phyloP scores from a whole-genome alignment of 805 yeast genomes.

The Sugiyamaella smithiae region DNA sequence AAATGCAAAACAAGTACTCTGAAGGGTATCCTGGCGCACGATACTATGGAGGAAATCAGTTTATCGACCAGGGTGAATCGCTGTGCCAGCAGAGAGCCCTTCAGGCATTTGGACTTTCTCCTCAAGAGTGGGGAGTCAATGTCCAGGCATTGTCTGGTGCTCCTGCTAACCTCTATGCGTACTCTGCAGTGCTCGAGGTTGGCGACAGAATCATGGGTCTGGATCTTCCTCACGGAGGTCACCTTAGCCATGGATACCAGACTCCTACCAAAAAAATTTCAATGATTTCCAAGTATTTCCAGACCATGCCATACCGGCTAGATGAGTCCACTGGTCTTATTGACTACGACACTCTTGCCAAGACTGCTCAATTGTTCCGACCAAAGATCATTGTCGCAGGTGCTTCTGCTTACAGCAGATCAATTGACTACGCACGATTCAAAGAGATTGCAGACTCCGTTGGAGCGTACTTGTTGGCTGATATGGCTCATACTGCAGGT shows the following conservation, averaged over 20 bases:
- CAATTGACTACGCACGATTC: conserved; percentile 87
- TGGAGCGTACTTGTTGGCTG: conserved; percentile 88
- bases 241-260: conserved; percentile 95
- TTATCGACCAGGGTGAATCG: conserved; percentile 85
- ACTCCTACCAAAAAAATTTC: conserved; percentile 87
- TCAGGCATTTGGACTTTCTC: conserved; percentile 70
- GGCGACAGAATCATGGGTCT: conserved; percentile 96
- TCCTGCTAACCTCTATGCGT: conserved; percentile 92
- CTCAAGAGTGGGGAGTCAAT: conserved; percentile 93
- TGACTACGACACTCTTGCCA: conserved; percentile 84
- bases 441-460: conserved; percentile 86
- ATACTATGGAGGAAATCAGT: conserved; percentile 97
- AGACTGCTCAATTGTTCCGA: conserved; percentile 81
- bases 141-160: conserved; percentile 96
- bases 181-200: conserved; percentile 82
- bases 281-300: conserved; percentile 88
- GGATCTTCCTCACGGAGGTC: conserved; percentile 98
- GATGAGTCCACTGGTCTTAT: conserved; percentile 83
- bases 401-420: conserved; percentile 91
- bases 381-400: conserved; percentile 97
- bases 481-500: conserved; percentile 98
- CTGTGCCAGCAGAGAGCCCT: conserved; percentile 91
- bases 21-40: conserved; percentile 99
- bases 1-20: conserved; percentile 96
- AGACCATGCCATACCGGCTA: conserved; percentile 96